These are phyloP conservation scores for Globisporangium apiculatum DNA, from an alignment of 352 stramenopile species.

Conservation along the genomic window DNA sequence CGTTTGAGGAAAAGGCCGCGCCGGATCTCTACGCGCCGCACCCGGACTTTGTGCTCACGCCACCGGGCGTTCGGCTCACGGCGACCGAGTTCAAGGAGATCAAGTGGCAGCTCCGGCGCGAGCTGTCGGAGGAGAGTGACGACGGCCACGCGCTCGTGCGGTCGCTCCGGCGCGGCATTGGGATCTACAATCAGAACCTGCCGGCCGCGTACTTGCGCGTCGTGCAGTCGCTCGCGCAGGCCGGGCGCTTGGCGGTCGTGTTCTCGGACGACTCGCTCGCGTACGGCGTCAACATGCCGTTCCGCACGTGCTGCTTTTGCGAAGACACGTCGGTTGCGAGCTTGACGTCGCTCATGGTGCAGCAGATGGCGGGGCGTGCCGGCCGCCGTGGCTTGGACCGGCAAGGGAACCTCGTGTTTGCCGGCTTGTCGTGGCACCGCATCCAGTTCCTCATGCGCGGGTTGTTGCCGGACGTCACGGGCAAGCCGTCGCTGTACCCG, in stretches of 20 bases:
- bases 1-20: slow-evolving; percentile 74
- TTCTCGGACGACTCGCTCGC: slow-evolving; percentile 97
- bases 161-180: slow-evolving; percentile 94
- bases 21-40: slow-evolving; percentile 95
- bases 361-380: slow-evolving; percentile 98
- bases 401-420: slow-evolving; percentile 96
- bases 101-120: slow-evolving; percentile 78
- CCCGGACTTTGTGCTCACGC: slow-evolving; percentile 96
- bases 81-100: slow-evolving; percentile 90
- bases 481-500: slow-evolving; percentile 89
- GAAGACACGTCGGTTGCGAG: slow-evolving; percentile 92
- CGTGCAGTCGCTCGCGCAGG: slow-evolving; percentile 95
- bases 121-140: slow-evolving; percentile 76
- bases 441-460: slow-evolving; percentile 97
- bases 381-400: slow-evolving; percentile 96
- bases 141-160: slow-evolving; percentile 76
- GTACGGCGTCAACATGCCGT: slow-evolving; percentile 99
- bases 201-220: slow-evolving; percentile 93
- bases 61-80: slow-evolving; percentile 90
- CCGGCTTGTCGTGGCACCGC: slow-evolving; percentile 91
- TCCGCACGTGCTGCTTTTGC: slow-evolving; percentile 97
- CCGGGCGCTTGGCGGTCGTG: slow-evolving; percentile 95
- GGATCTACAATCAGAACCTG: slow-evolving; percentile 98
- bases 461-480: slow-evolving; percentile 91
- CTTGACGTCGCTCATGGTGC: slow-evolving; percentile 96